phyloP scores from a whole-genome alignment of 768 basidiomycete genomes.

The Ramaria sp. region DNA sequence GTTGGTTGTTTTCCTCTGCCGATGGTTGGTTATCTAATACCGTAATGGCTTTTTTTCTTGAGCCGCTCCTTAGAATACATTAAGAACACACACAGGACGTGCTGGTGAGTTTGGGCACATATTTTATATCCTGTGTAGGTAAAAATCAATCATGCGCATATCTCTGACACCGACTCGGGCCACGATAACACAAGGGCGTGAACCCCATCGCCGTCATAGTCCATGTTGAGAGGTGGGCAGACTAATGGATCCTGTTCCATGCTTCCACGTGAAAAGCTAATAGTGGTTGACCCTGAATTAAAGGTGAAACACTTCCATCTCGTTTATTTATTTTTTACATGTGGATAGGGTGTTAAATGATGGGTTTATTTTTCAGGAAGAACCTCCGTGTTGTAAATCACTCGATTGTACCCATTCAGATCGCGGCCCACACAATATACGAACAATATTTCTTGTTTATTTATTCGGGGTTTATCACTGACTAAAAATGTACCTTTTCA shows the following conservation, averaged over 20 bases:
- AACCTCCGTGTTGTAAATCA: constrained; percentile 50
- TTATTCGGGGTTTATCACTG: too few relatives aligned
- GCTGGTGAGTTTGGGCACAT: constrained; percentile 19
- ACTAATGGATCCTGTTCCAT: constrained; percentile 45
- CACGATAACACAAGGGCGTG: too few relatives aligned
- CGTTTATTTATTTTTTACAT: too few relatives aligned
- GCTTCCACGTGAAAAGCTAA: constrained; percentile 47
- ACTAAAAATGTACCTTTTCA: too few relatives aligned
- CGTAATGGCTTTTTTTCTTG: constrained; percentile 14
- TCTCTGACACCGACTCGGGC: too few relatives aligned
- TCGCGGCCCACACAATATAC: constrained; percentile 14
- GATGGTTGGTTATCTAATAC: constrained; percentile 7
- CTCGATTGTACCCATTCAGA: constrained; percentile 38
- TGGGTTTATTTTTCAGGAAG: constrained; percentile 48
- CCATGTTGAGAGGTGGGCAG: constrained; percentile 23
- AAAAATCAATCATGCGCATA: background rate
- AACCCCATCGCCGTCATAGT: background rate
- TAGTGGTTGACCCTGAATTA: constrained; percentile 51
- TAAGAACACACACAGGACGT: constrained; percentile 13
- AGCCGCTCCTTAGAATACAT: constrained; percentile 15
- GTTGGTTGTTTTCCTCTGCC: constrained; percentile 7
- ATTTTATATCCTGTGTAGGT: too few relatives aligned
- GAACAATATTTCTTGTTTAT: background rate
- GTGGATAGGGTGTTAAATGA: background rate
- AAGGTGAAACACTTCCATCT: constrained; percentile 22